These are phyloP conservation scores for Arabidopsis suecica DNA, from an alignment of 345 rosid species.

Conservation along the genomic window DNA sequence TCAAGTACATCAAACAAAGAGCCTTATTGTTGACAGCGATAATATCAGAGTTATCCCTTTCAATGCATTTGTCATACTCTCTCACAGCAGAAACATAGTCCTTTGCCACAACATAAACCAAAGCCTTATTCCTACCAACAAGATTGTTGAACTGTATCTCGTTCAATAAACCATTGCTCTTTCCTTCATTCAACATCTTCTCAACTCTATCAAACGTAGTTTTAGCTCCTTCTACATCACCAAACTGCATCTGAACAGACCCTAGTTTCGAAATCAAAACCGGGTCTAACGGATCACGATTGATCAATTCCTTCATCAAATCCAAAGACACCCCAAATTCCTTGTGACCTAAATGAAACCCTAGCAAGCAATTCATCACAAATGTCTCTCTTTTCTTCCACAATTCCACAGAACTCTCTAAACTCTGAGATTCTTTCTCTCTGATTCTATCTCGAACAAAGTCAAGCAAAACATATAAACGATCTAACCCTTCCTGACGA, in stretches of 20 bases:
- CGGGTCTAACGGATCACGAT: constrained; percentile 58
- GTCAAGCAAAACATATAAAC: constrained; percentile 71
- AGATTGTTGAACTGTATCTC: constrained; percentile 71
- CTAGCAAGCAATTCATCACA: constrained; percentile 70
- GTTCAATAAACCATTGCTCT: constrained; percentile 43
- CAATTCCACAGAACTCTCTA: constrained; percentile 48
- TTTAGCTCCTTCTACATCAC: constrained; percentile 84
- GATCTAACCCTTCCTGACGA: constrained; percentile 75
- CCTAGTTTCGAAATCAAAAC: constrained; percentile 79
- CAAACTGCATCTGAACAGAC: constrained; percentile 86
- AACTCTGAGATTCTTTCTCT: constrained; percentile 41
- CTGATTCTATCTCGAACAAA: constrained; percentile 57
- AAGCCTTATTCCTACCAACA: constrained; percentile 80
- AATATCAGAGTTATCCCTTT: constrained; percentile 73
- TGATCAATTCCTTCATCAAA: constrained; percentile 60
- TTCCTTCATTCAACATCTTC: constrained; percentile 52
- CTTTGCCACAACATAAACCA: constrained; percentile 84
- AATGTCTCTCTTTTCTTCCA: constrained; percentile 79
- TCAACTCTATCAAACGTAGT: constrained; percentile 61
- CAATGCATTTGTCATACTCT: constrained; percentile 89
- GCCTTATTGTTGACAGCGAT: constrained; percentile 89
- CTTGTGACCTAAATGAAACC: constrained; percentile 70
- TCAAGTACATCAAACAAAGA: constrained; percentile 87
- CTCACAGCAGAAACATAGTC: constrained; percentile 91
- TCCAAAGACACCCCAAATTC: constrained; percentile 74